Evolutionary conservation across 495 filamentous ascomycete genomes (phyloP), one percentile per base, ranked within the genome.

Genomic region (Letharia lupina): DNA sequence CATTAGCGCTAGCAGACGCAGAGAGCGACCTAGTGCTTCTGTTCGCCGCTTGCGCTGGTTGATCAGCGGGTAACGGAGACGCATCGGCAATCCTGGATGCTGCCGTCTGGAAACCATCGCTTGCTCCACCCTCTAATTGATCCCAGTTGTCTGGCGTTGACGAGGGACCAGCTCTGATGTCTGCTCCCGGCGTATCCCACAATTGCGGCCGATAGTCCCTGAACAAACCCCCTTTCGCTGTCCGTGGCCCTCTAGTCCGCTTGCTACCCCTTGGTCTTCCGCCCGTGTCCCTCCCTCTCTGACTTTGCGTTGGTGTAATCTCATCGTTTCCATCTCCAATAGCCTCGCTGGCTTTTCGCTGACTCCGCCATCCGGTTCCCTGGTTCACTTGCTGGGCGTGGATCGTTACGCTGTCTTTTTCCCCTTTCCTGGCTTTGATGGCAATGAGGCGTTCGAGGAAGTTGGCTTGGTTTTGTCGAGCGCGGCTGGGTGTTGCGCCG

Each of bases 391-490:
- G 64, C 12, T 62, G 61, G 20, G 67, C 15, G 47, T 63, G 52
- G 40, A 71, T 57, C 0, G 66, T 67, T 18, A 84, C 79, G 1
- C 70, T 66, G 64, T 83, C 81, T 5, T 70, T 73, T 65, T 84
- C 79, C 8, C 80, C 81, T 60, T 75, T 78, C 20, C 65, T 68
- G 12, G 64, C 67, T 63, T 84, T 84, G 59, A 78, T 62, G 42
- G 72, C 70, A 50, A 77, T 75, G 50, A 84, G 69, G 10, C 74
- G 75, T 39, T 78, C 68, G 11, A 84, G 69, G 64, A 84, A 84
- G 40, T 71, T 69, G 13, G 76, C 72, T 67, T 83, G 81, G 48
- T 77, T 75, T 18, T 75, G 72, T 31, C 63, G 68, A 13, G 56
- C 47, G 35, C 35, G 56, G 23, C 20, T 61, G 58, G 68, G 40